Base-by-base conservation (phyloP, 352 stramenopile species). In the Phytophthora syringae region DNA sequence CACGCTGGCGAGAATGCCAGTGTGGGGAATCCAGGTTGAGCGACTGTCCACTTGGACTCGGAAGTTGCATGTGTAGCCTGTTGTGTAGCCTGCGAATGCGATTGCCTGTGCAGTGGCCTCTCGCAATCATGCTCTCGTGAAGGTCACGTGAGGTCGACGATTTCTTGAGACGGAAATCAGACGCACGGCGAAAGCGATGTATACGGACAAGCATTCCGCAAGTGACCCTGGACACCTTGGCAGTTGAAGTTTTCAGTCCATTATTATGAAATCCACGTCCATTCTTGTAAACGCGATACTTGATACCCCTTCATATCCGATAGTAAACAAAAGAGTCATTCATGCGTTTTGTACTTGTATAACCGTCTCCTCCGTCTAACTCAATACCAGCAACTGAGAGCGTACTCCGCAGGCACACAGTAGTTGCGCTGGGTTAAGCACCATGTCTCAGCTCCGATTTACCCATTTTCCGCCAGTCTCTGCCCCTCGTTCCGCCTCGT, bases 101-200 rank as follows among this genome's bases (percentile, higher is more conserved):
- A 52, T 39, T 39, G 30, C 21, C 15, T 4, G 30, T 1, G 16
- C 15, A 27, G 20, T 21, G 36, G n/a, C 22, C 52, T 24, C 7
- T 49, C 39, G 58, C 48, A 60, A 65, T 59, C 58, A 34, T 16
- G 16, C 11, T 42, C 1, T 21, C 13, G 36, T 13, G 30, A 37
- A 37, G 30, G 0, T 42, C 16, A 40, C 57, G 57, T 60, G 37
- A 12, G 28, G 40, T 67, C 49, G 52, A 61, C 59, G 47, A 43
- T 18, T 43, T 32, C 40, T 67, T 67, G 63, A 55, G 61, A 69
- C 61, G 63, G 39, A 66, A 70, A 65, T 64, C 61, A 64, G 54
- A 60, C 44, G 37, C 18, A 42, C 28, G 28, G 54, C 53, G 61
- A 65, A 65, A 70, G 52, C 28, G 20, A 6, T 15, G n/a, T 15